These are phyloP conservation scores for Cladosporium cucumerinum DNA, from an alignment of 2,329 filamentous ascomycete genomes.

Conservation along the genomic window DNA sequence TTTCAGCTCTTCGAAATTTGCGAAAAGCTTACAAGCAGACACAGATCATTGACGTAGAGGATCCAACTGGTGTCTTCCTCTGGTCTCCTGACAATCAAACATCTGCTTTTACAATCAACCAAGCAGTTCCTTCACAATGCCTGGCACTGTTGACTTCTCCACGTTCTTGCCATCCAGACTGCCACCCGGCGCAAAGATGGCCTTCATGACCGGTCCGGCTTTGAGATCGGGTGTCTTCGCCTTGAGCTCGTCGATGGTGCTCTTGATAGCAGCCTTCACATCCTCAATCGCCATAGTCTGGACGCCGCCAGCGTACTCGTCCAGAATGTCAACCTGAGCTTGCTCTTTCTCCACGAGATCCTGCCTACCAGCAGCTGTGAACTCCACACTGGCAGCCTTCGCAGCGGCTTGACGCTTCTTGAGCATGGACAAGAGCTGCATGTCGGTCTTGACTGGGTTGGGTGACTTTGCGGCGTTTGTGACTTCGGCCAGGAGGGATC, in stretches of 20 bases:
- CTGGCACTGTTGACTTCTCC: slow-evolving; percentile 59
- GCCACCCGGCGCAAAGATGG: slow-evolving; percentile 49
- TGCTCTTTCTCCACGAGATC: slow-evolving; percentile 71
- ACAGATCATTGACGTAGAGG: neutral
- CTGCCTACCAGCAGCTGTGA: slow-evolving; percentile 58
- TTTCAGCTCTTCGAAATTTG: neutral
- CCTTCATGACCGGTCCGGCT: slow-evolving; percentile 63
- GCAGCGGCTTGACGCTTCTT: slow-evolving; percentile 59
- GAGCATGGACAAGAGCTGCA: slow-evolving; percentile 65
- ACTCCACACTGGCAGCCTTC: slow-evolving; percentile 61
- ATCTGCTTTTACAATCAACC: slow-evolving; percentile 9
- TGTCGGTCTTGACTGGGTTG: slow-evolving; percentile 66
- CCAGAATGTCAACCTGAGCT: slow-evolving; percentile 60
- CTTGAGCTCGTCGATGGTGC: slow-evolving; percentile 51
- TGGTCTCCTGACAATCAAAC: too few relatives aligned
- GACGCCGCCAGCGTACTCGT: slow-evolving; percentile 62
- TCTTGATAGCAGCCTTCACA: slow-evolving; percentile 53
- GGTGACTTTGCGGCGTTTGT: slow-evolving; percentile 73
- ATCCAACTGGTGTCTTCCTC: too few relatives aligned
- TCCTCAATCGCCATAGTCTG: slow-evolving; percentile 58
- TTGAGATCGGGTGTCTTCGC: slow-evolving; percentile 49
- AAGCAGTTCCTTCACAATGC: slow-evolving; percentile 53
- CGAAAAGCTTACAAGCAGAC: neutral
- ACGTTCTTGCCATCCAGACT: slow-evolving; percentile 62
- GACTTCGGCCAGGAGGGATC: slow-evolving; percentile 64